A percentile compares a stretch with the other conserved stretches of the same genome.
These are phyloP conservation scores for Thuidium tamariscinum DNA, from an alignment of 225 moss, liverwort and hornwort genomes.

Conservation along the genomic window DNA sequence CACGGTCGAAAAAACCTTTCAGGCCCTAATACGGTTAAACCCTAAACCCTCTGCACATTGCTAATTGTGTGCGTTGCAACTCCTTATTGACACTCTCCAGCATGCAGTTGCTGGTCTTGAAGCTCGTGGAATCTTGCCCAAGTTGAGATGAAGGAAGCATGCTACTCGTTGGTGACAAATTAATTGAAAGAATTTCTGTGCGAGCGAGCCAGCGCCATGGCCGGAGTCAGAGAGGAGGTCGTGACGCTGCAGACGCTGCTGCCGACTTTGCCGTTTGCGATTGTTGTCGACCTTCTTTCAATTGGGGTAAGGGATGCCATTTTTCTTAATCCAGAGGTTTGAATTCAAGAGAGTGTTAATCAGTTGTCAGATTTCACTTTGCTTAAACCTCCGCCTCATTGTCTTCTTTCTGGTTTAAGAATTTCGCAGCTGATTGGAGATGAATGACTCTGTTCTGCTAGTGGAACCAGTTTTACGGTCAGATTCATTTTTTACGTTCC, in stretches of 20 bases:
- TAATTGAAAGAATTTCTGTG: background rate
- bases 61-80: background rate
- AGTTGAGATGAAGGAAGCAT: background rate
- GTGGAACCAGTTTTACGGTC: background rate
- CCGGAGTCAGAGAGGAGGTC: background rate
- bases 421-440: background rate
- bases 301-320: conserved; percentile 18
- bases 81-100: background rate
- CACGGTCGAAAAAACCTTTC: too few relatives aligned
- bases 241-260: conserved; percentile 8
- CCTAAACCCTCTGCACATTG: background rate
- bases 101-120: background rate
- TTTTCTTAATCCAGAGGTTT: background rate
- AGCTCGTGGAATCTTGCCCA: background rate
- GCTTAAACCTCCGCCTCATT: background rate
- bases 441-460: background rate
- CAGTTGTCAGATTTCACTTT: background rate
- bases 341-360: background rate
- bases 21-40: too few relatives aligned
- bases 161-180: background rate
- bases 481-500: background rate
- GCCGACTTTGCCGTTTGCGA: conserved; percentile 14
- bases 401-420: background rate
- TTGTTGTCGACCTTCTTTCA: conserved; percentile 34
- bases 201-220: background rate